Percentiles rank a stretch among this genome's conserved stretches.
phyloP scores from a whole-genome alignment of 192 early-diverging fungal genomes.

The Dissophora globulifera region DNA sequence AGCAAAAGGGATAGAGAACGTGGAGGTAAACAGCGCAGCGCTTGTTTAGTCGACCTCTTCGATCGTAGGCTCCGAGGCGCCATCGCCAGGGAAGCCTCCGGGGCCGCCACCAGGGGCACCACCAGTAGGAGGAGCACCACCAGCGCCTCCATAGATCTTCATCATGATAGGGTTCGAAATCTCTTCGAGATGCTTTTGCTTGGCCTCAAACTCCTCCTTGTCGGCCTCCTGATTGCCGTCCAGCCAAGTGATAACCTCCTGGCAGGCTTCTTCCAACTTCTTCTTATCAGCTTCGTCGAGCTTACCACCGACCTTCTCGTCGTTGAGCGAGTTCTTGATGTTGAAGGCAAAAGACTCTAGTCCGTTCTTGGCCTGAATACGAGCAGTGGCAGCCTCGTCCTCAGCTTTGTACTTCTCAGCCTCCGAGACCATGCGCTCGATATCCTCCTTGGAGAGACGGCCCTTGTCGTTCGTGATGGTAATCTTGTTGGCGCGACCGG shows the following conservation, averaged over 20 bases:
- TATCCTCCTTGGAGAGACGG: slow-evolving; percentile 95
- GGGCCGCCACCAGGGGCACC: slow-evolving; percentile 72
- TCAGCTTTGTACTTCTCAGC: slow-evolving; percentile 96
- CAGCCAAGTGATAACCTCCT: slow-evolving; percentile 93
- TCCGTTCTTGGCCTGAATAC: slow-evolving; percentile 87
- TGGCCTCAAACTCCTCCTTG: slow-evolving; percentile 94
- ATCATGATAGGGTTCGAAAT: slow-evolving; percentile 97
- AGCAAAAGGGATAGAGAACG: neutral
- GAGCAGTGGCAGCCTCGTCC: slow-evolving; percentile 88
- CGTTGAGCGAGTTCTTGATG: slow-evolving; percentile 70
- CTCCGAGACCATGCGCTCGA: slow-evolving; percentile 92
- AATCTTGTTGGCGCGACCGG: slow-evolving; percentile 92
- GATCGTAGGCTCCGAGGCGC: slow-evolving; percentile 67
- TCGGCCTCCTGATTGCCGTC: slow-evolving; percentile 90
- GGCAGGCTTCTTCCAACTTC: slow-evolving; percentile 82
- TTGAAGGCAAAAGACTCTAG: slow-evolving; percentile 93
- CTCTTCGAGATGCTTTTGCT: slow-evolving; percentile 93
- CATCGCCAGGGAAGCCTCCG: slow-evolving; percentile 70
- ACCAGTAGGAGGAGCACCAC: slow-evolving; percentile 69
- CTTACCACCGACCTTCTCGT: slow-evolving; percentile 88
- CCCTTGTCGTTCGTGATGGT: slow-evolving; percentile 99
- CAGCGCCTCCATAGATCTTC: slow-evolving; percentile 86
- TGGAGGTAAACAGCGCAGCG: neutral
- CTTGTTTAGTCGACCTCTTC: slow-evolving; percentile 78
- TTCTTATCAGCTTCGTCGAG: slow-evolving; percentile 85